Evolutionary conservation across 73 alveolate genomes (phyloP).

Genomic region (Breviolum minutum): DNA sequence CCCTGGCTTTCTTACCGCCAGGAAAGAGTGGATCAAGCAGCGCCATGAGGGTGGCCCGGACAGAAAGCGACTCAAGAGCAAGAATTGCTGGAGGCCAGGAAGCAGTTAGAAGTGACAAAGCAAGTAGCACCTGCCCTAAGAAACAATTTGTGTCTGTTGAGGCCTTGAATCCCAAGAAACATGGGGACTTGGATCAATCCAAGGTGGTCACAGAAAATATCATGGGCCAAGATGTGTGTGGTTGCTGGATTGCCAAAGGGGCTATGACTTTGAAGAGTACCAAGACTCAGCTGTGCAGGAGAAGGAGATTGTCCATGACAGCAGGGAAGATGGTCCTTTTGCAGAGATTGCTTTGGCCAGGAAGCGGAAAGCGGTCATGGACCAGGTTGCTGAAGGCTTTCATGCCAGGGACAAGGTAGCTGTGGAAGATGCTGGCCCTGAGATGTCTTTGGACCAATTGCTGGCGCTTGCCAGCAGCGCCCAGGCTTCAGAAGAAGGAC

Average conservation of each 20-base stretch:
- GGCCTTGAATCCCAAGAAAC: background rate
- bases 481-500: no score
- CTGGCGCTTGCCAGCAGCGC: background rate
- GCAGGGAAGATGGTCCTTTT: background rate
- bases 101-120: background rate
- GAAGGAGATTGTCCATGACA: background rate
- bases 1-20: background rate
- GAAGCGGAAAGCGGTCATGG: conserved; percentile 7
- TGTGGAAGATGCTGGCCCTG: background rate
- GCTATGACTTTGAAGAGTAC: conserved; percentile 7
- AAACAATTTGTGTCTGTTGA: background rate
- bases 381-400: background rate
- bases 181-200: background rate
- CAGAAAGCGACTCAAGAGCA: background rate
- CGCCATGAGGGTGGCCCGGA: background rate
- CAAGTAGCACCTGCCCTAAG: background rate
- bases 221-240: background rate
- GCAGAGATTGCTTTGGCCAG: background rate
- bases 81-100: background rate
- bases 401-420: conserved; percentile 33
- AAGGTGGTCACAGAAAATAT: background rate
- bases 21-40: background rate
- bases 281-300: background rate
- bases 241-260: conserved; percentile 1
- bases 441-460: background rate